phyloP scores from a whole-genome alignment of 2,329 filamentous ascomycete genomes.

The Aspergillus glaucus region DNA sequence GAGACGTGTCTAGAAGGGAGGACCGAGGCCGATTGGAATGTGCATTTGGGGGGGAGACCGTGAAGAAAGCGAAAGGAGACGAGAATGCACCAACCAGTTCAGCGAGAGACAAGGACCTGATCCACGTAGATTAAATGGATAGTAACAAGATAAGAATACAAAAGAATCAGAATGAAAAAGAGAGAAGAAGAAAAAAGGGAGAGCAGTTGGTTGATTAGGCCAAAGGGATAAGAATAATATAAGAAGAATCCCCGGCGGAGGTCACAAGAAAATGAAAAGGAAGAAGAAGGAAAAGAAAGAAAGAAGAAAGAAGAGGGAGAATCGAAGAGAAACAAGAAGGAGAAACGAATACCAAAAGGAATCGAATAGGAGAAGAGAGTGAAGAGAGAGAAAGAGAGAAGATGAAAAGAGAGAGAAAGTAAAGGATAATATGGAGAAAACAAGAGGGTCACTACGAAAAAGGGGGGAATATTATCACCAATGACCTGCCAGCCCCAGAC shows the following conservation, averaged over 20 bases:
- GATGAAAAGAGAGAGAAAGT: slow-evolving; percentile 8
- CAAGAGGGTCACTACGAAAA: slow-evolving; percentile 7
- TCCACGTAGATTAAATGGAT: neutral
- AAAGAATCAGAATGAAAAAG: neutral
- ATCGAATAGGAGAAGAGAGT: slow-evolving; percentile 5
- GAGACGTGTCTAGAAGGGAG: slow-evolving; percentile 25
- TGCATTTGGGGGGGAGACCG: slow-evolving; percentile 18
- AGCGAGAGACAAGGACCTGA: neutral
- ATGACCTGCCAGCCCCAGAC: slow-evolving; percentile 5
- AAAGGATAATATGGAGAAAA: slow-evolving; percentile 4
- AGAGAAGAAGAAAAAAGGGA: neutral
- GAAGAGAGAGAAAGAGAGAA: slow-evolving; percentile 8
- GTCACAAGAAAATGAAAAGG: neutral
- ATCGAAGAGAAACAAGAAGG: slow-evolving; percentile 22
- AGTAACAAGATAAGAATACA: neutral
- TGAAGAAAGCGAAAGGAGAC: slow-evolving; percentile 5
- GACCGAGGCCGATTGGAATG: slow-evolving; percentile 28
- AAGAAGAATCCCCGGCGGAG: slow-evolving; percentile 4
- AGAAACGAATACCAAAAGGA: slow-evolving; percentile 10
- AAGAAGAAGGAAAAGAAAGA: slow-evolving; percentile 1
- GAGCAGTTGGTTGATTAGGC: too few relatives aligned
- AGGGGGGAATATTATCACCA: slow-evolving; percentile 2
- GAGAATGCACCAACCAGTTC: neutral
- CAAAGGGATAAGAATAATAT: too few relatives aligned
- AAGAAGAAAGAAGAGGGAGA: slow-evolving; percentile 20